These are phyloP conservation scores for Pythium sukuiense DNA, from an alignment of 352 stramenopile genomes.

Conservation along the genomic window DNA sequence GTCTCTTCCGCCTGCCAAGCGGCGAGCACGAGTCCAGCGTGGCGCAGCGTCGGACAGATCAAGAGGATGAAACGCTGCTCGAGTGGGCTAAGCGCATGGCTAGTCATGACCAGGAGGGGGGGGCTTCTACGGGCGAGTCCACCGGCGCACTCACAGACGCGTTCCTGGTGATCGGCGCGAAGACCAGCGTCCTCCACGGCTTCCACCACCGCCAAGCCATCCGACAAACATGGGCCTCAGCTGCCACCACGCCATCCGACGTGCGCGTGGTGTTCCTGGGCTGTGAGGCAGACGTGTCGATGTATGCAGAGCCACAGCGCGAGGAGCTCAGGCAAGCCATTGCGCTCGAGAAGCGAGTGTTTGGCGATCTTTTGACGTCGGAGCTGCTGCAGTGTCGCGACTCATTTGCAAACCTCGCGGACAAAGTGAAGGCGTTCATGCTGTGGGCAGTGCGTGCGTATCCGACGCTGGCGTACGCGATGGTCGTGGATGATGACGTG, in stretches of 20 bases:
- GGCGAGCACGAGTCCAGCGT: too few species aligned
- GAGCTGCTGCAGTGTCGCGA: slow-evolving; percentile 44
- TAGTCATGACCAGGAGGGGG: too few species aligned
- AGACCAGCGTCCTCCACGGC: slow-evolving; percentile 36
- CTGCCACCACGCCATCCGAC: slow-evolving; percentile 7
- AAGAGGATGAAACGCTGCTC: too few species aligned
- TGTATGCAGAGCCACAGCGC: background rate
- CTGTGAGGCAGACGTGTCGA: slow-evolving; percentile 14
- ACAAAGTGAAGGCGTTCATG: slow-evolving; percentile 53
- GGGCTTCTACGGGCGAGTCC: background rate
- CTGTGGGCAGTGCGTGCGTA: background rate
- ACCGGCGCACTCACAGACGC: background rate
- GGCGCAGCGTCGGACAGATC: too few species aligned
- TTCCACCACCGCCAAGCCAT: slow-evolving; percentile 24
- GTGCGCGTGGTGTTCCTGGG: slow-evolving; percentile 39
- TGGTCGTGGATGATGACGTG: slow-evolving; percentile 68
- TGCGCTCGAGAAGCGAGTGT: slow-evolving; percentile 32
- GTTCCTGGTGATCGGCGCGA: slow-evolving; percentile 48
- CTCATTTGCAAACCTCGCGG: slow-evolving; percentile 42
- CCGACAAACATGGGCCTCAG: slow-evolving; percentile 36
- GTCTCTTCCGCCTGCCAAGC: too few species aligned
- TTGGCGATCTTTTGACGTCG: slow-evolving; percentile 45
- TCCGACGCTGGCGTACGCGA: slow-evolving; percentile 13
- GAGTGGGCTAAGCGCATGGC: too few species aligned
- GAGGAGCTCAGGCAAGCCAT: background rate